A percentile compares a stretch with the other conserved stretches of the same genome.
Evolutionary conservation across 805 yeast species (phyloP).

Genomic region (Peterozyma xylosa): DNA sequence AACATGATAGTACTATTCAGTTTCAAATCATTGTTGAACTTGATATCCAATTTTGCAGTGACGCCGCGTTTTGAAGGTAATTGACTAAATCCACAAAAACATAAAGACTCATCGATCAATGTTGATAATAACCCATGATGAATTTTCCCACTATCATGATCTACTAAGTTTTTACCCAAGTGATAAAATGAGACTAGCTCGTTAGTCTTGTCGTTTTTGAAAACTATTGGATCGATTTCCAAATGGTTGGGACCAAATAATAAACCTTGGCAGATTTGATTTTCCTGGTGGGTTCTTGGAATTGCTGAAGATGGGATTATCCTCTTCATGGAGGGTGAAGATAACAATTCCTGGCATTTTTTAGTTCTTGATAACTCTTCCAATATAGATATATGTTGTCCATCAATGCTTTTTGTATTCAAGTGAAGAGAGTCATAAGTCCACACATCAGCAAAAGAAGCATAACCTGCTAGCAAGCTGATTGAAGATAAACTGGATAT

Average conservation of each 20-base stretch:
- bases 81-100: constrained; percentile 76
- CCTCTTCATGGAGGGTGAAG: not conserved
- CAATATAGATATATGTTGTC: not conserved
- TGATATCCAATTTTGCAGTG: constrained; percentile 67
- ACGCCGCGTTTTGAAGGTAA: constrained; percentile 83
- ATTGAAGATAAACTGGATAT: too few species aligned
- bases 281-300: constrained; percentile 50
- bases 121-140: constrained; percentile 81
- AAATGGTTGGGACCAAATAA: constrained; percentile 60
- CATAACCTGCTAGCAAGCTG: not conserved
- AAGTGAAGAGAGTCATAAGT: not conserved
- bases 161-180: constrained; percentile 57
- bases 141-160: constrained; percentile 57
- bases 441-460: not conserved
- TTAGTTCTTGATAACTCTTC: not conserved
- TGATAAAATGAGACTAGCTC: constrained; percentile 62
- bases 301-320: constrained; percentile 28
- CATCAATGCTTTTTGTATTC: not conserved
- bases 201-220: constrained; percentile 40
- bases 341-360: not conserved
- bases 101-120: constrained; percentile 75
- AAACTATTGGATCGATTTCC: constrained; percentile 71
- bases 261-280: constrained; percentile 68
- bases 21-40: constrained; percentile 51
- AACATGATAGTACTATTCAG: constrained; percentile 62